Conservation (phyloP, 805 yeast genomes). For the Yarrowia hollandica region DNA sequence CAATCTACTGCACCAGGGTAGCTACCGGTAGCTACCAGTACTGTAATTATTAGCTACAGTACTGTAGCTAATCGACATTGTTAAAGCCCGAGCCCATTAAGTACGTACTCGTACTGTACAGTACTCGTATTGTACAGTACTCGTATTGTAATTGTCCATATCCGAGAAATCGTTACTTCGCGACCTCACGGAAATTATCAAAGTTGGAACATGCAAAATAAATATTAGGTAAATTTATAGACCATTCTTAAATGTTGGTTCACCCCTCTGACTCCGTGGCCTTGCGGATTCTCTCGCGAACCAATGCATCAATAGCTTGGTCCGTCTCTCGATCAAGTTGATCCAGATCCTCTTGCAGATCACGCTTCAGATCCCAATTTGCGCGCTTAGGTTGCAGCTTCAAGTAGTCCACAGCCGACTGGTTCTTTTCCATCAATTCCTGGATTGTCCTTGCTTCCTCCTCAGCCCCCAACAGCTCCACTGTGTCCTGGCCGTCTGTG, state of each 20-base stretch:
- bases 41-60: too few species aligned
- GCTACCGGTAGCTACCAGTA: too few species aligned
- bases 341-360: constrained; percentile 45
- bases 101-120: too few species aligned
- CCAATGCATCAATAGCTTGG: constrained; percentile 43
- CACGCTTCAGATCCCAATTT: constrained; percentile 35
- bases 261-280: constrained; percentile 1
- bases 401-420: constrained; percentile 30
- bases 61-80: too few species aligned
- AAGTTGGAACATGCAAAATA: not conserved
- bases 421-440: constrained; percentile 32
- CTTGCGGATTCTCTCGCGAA: constrained; percentile 42
- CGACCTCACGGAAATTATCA: too few species aligned
- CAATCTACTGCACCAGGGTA: too few species aligned
- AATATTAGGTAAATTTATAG: constrained; percentile 3
- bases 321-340: constrained; percentile 48
- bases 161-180: too few species aligned
- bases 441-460: constrained; percentile 23
- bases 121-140: too few species aligned
- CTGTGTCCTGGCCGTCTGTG: constrained; percentile 42
- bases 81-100: too few species aligned
- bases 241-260: not conserved
- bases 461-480: constrained; percentile 42
- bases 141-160: too few species aligned
- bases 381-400: constrained; percentile 32